Conservation (phyloP, 2,329 filamentous ascomycete species). For the Fusarium caatingaense region DNA sequence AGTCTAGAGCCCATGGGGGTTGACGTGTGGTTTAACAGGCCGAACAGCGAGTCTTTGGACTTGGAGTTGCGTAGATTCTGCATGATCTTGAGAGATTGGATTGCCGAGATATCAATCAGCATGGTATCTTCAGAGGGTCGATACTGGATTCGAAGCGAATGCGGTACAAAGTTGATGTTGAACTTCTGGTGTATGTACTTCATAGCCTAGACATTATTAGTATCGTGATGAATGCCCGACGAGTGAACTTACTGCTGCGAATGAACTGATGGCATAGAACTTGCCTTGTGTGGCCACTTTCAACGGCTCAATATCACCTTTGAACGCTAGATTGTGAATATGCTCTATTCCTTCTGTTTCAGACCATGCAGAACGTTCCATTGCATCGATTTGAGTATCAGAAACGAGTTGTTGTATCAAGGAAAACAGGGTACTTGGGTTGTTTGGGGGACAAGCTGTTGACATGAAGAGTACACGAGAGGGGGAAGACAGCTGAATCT, state of each 20-base stretch:
- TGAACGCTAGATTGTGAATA: constrained; percentile 82
- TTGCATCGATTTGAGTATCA: constrained; percentile 53
- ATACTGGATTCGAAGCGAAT: constrained; percentile 87
- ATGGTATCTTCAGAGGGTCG: constrained; percentile 91
- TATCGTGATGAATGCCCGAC: no score
- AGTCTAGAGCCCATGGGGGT: constrained; percentile 91
- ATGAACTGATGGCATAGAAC: constrained; percentile 85
- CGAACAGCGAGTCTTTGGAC: constrained; percentile 85
- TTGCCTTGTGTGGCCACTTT: constrained; percentile 84
- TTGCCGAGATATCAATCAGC: constrained; percentile 93
- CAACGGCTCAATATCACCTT: constrained; percentile 82
- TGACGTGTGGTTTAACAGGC: constrained; percentile 83
- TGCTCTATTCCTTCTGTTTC: constrained; percentile 81
- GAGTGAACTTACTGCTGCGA: constrained; percentile 74
- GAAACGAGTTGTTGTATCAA: constrained; percentile 73
- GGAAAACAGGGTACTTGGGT: constrained; percentile 77
- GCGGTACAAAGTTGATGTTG: constrained; percentile 74
- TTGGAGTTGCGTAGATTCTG: constrained; percentile 84
- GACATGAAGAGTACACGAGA: constrained; percentile 82
- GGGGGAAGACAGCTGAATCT: constrained; percentile 83
- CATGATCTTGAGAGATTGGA: constrained; percentile 87
- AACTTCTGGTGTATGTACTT: constrained; percentile 82
- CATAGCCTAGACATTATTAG: constrained; percentile 67
- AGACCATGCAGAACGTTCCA: constrained; percentile 86
- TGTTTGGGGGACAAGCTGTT: constrained; percentile 72